Evolutionary conservation across 75 land plant genomes (phyloP), one percentile per base, ranked within the genome.

Genomic region (Isoetes taiwanensis): DNA sequence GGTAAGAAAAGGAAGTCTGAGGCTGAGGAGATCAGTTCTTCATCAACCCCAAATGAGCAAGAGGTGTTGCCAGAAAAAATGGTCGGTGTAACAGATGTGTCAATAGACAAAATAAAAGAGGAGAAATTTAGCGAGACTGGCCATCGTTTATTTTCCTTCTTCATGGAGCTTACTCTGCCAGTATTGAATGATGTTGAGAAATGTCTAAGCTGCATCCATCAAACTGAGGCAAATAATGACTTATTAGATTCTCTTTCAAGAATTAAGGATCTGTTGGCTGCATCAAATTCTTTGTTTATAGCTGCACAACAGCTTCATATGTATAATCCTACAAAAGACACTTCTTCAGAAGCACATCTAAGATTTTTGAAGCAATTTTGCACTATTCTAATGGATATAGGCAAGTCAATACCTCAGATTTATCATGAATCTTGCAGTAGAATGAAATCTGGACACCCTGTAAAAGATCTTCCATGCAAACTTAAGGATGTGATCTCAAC

Each of bases 291-390:
- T 37, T 62, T 81, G 41, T 75, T 90, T 50, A 34, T 37, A 4
- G 68, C 59, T 16, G 74, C 76, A 24, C 61, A 66, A 64, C 55
- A 74, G 32, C 81, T 77, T 6, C 75, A 68, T 31, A 34, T 86
- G 0, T 90, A 86, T 71, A 9, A 67, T 39, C 60, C 77, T 34
- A 75, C 79, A 31, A 85, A 82, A 57, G 97, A 86, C 63, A 72
- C 72, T 1, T 40, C 62, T 11, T 70, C 63, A 34, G 74, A 65
- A 32, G 65, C 78, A 5, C 73, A 79, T 42, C 54, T 63, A 30
- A 76, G 76, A 40, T 90, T 75, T 46, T 52, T 90, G 52, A 69
- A 80, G 61, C 61, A 54, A 53, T 54, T 71, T 30, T 70, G 56
- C 57, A 61, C 64, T 52, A 58, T 42, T 11, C 19, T 80, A 0